These are phyloP conservation scores for Salix brachista DNA, from an alignment of 345 rosid species.

Conservation along the genomic window DNA sequence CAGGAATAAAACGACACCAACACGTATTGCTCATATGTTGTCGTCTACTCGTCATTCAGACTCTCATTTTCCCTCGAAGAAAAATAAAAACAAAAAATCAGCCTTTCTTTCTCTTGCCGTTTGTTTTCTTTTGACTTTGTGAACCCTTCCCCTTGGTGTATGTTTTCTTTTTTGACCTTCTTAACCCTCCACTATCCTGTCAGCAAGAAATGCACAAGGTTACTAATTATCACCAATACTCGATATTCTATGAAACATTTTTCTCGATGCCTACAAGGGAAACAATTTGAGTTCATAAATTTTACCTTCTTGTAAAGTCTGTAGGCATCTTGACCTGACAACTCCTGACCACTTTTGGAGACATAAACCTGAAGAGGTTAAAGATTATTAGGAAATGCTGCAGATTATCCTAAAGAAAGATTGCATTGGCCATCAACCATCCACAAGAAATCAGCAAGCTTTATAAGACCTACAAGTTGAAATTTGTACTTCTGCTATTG, in stretches of 20 bases:
- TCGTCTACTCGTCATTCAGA: too few species aligned
- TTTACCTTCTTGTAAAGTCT: slow-evolving; percentile 72
- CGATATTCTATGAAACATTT: neutral
- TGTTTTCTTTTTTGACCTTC: slow-evolving; percentile 22
- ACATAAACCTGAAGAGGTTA: slow-evolving; percentile 56
- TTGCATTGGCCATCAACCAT: neutral
- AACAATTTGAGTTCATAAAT: neutral
- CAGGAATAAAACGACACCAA: neutral
- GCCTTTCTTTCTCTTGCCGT: slow-evolving; percentile 17
- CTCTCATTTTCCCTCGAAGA: neutral
- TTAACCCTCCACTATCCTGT: slow-evolving; percentile 29
- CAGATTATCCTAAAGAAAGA: neutral
- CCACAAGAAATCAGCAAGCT: neutral
- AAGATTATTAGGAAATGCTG: neutral
- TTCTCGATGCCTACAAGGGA: neutral
- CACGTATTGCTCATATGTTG: neutral
- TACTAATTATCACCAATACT: neutral
- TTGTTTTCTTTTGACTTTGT: slow-evolving; percentile 22
- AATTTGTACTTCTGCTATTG: neutral
- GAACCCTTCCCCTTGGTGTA: slow-evolving; percentile 23
- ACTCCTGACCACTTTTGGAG: slow-evolving; percentile 66
- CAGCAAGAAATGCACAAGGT: neutral
- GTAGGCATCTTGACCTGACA: slow-evolving; percentile 74
- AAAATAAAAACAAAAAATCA: neutral
- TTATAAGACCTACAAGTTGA: neutral